Percentiles rank a stretch among this genome's conserved stretches.
Conservation (phyloP, 2,329 filamentous ascomycete genomes). For the Cadophora sp. region DNA sequence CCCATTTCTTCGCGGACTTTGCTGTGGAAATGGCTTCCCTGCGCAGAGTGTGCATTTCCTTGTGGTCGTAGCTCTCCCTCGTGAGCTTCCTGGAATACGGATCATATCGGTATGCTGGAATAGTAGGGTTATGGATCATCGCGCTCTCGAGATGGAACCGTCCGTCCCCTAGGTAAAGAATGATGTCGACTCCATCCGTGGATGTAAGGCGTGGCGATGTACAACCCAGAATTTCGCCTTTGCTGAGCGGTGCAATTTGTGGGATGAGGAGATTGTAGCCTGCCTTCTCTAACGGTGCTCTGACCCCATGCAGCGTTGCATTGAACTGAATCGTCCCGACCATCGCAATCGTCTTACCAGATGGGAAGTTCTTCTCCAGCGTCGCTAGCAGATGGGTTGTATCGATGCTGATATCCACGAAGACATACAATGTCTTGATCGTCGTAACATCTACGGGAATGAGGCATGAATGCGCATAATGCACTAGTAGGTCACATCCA, state of each 20-base stretch:
- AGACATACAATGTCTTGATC: slow-evolving; percentile 97
- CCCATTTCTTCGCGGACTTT: slow-evolving; percentile 84
- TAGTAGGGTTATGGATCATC: slow-evolving; percentile 95
- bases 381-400: slow-evolving; percentile 85
- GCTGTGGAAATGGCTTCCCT: slow-evolving; percentile 78
- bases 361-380: slow-evolving; percentile 84
- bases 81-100: slow-evolving; percentile 93
- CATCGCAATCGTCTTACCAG: slow-evolving; percentile 86
- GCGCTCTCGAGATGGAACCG: slow-evolving; percentile 96
- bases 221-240: slow-evolving; percentile 96
- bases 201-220: slow-evolving; percentile 78
- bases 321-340: slow-evolving; percentile 99
- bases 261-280: slow-evolving; percentile 88
- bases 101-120: slow-evolving; percentile 95
- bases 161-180: slow-evolving; percentile 90
- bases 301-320: slow-evolving; percentile 88
- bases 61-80: slow-evolving; percentile 88
- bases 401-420: slow-evolving; percentile 97
- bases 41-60: slow-evolving; percentile 85
- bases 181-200: slow-evolving; percentile 70
- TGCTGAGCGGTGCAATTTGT: slow-evolving; percentile 90
- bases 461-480: slow-evolving; percentile 96
- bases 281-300: slow-evolving; percentile 76
- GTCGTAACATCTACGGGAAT: slow-evolving; percentile 96
- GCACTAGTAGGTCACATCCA: slow-evolving; percentile 91